Conservation (phyloP, 257 asterid species). For the Solanum virginianum region DNA sequence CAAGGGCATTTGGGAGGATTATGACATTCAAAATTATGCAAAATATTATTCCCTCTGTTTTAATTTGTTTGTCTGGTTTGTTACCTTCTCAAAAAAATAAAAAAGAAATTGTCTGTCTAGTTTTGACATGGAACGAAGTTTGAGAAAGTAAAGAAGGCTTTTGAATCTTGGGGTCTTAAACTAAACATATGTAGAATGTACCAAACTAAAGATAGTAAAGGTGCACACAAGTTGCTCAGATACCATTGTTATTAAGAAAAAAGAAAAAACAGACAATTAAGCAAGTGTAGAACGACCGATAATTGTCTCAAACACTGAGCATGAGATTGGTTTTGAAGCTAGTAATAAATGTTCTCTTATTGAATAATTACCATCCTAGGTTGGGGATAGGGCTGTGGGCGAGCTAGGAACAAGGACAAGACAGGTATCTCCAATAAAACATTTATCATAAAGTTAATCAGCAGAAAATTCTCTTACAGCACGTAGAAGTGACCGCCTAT, state of each 20-base stretch:
- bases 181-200: neutral
- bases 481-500: constrained; percentile 65
- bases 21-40: neutral
- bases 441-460: neutral
- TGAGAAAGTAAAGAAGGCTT: neutral
- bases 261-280: neutral
- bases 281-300: neutral
- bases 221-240: neutral
- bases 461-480: constrained; percentile 35
- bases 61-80: neutral
- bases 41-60: neutral
- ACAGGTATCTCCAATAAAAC: neutral
- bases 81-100: no score
- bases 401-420: neutral
- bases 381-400: neutral
- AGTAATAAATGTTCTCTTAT: neutral
- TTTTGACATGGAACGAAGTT: neutral
- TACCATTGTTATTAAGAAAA: neutral
- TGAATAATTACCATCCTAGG: neutral
- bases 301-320: neutral
- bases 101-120: no score
- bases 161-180: neutral
- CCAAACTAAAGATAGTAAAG: neutral
- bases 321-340: neutral
- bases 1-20: neutral